Base-by-base conservation (phyloP, 768 basidiomycete species). In the Leccinellum luteum region DNA sequence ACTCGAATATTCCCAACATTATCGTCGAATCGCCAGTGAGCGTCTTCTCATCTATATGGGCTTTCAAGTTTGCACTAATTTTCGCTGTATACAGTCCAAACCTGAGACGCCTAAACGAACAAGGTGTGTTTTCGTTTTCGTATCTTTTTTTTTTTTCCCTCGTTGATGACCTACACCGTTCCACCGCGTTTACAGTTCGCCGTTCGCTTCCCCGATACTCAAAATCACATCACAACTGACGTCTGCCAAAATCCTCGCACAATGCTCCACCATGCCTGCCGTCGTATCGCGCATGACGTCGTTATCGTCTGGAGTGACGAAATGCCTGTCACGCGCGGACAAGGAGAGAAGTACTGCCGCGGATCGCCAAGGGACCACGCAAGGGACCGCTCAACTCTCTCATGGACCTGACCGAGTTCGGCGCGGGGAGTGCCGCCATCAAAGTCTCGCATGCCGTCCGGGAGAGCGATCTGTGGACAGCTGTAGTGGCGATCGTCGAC, bases 221-320 rank as follows among this genome's bases (percentile, higher is more conserved):
- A 10, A 76, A 73, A n/a, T n/a, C n/a, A n/a, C n/a, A 27, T 63
- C 75, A 4, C 75, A 81, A 48, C 72, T 91, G 12, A 86, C 80
- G 19, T 91, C 92, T 0, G 75, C 87, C 2, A 89, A 89, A 78
- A 89, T 96, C 31, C 84, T 97, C 15, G 73, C 85, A 0, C 85
- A 94, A 67, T 87, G 94, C 19, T 95, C 94, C 2, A 94, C 94
- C 6, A 81, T 96, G 13, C 91, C 94, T 14, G 90, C 94, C 0
- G 83, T 95, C 32, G 75, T 81, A 57, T 89, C 92, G n/a, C 85
- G 83, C 15, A 21, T 51, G 1, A 64, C 69, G 3, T n/a, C n/a
- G n/a, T n/a, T n/a, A n/a, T 61, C 74, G 10, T 41, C 38, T 1
- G 38, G 38, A 41, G 65, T 69, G 56, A 65, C 76, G 13, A 69